Evolutionary conservation across 257 asterid genomes (phyloP), one percentile per base, ranked within the genome.

Genomic region (Solanum phureja): DNA sequence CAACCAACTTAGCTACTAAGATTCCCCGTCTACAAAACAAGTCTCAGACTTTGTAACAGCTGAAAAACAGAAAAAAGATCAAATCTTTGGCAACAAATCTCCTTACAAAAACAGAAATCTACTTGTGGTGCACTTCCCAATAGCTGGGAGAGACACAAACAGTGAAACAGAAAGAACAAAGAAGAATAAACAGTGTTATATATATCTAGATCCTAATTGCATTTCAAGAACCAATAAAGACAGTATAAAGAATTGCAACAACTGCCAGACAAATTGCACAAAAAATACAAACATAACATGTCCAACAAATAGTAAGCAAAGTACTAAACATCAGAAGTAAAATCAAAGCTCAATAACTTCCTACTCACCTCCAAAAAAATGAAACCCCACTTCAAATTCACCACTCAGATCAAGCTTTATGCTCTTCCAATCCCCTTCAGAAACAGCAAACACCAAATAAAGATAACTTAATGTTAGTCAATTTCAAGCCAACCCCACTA

Each of bases 311-410:
- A 81, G 69, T 46, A 46, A 81, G 69, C 85, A 81, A 81, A 46
- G 68, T 5, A 49, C 85, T 16, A 46, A 10, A 81, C 3, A 46
- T 44, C 24, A 46, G 3, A 81, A 81, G 68, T 46, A 46, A 46
- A 84, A 38, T 34, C 34, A 77, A 79, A 37, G 49, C 76, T 42
- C 16, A 49, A 27, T 62, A 66, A 86, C 3, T 33, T 75, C 34
- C 52, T 27, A 86, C 87, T 87, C 90, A 91, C 94, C 93, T 88
- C 62, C 62, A 89, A 89, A 87, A 11, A 44, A 76, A 77, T 89
- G 73, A 40, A 89, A 92, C 86, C 81, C 90, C 87, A 79, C 86
- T 31, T 72, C 86, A 87, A 86, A 33, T 83, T 79, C 88, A 86
- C 64, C 64, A 82, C 62, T 81, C 88, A 88, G 86, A 73, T 52